Evolutionary conservation across 2,329 filamentous ascomycete genomes (phyloP).

Genomic region (Colletotrichum camelliae): DNA sequence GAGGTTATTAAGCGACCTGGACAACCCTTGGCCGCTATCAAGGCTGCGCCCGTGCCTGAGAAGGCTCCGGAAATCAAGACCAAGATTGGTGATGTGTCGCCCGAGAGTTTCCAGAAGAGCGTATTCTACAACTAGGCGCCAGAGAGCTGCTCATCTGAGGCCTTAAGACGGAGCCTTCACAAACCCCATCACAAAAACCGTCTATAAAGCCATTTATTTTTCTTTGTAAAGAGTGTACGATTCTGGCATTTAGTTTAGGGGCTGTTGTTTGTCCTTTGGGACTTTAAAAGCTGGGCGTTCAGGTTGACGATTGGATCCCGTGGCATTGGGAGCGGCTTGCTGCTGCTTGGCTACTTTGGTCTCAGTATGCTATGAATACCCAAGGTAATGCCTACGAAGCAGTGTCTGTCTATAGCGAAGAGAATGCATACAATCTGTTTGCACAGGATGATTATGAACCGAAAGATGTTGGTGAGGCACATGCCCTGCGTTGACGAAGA

Average conservation of each 20-base stretch:
- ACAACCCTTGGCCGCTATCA: constrained; percentile 57
- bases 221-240: constrained; percentile 18
- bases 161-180: not conserved
- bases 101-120: constrained; percentile 62
- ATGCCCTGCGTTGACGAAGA: not conserved
- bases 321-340: not conserved
- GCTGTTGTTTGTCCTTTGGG: not conserved
- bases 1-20: constrained; percentile 70
- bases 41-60: constrained; percentile 43
- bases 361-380: constrained; percentile 14
- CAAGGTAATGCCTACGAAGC: not conserved
- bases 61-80: constrained; percentile 36
- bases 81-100: constrained; percentile 58
- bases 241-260: not conserved
- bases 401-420: not conserved
- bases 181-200: not conserved
- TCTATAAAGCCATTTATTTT: not conserved
- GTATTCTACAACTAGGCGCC: constrained; percentile 58
- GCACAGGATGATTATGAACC: not conserved
- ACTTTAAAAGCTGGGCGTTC: constrained; percentile 24
- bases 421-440: not conserved
- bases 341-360: constrained; percentile 12
- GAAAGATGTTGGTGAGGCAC: not conserved
- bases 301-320: not conserved
- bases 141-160: not conserved